Percentiles rank a stretch among this genome's conserved stretches.
Evolutionary conservation across 2,329 filamentous ascomycete species (phyloP).

Genomic region (Colletotrichum sp.): DNA sequence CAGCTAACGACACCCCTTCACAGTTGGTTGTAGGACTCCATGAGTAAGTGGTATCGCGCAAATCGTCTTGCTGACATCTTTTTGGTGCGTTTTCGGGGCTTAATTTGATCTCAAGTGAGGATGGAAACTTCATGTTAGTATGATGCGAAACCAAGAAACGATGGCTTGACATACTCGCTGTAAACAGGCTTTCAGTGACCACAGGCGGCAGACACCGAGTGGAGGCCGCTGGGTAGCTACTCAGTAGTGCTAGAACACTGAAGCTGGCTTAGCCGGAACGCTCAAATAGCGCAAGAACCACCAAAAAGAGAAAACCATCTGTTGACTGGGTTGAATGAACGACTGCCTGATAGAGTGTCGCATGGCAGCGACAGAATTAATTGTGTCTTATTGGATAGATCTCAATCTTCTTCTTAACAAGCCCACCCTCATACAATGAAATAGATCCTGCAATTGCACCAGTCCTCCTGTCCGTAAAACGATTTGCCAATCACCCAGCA

Average conservation of each 20-base stretch:
- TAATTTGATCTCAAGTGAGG: neutral
- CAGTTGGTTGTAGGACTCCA: neutral
- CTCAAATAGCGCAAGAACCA: neutral
- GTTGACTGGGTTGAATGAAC: neutral
- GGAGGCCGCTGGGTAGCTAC: neutral
- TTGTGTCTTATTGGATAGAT: fast-evolving
- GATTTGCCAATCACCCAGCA: neutral
- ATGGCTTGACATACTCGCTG: neutral
- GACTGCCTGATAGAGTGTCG: no score
- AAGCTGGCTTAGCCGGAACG: neutral
- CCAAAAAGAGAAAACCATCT: neutral
- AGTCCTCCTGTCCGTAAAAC: neutral
- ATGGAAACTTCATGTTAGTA: neutral
- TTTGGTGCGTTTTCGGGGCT: neutral
- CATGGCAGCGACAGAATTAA: no score
- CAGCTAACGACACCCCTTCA: constrained; percentile 30
- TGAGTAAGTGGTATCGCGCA: neutral
- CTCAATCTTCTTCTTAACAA: neutral
- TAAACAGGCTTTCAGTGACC: neutral
- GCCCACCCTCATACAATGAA: neutral
- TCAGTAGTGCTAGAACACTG: neutral
- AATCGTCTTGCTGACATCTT: neutral
- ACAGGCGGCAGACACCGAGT: neutral
- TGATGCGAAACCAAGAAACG: neutral
- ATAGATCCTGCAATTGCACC: neutral